Percentiles rank a stretch among this genome's conserved stretches.
Evolutionary conservation across 2,329 filamentous ascomycete genomes (phyloP).

Genomic region (Fusarium sp.): DNA sequence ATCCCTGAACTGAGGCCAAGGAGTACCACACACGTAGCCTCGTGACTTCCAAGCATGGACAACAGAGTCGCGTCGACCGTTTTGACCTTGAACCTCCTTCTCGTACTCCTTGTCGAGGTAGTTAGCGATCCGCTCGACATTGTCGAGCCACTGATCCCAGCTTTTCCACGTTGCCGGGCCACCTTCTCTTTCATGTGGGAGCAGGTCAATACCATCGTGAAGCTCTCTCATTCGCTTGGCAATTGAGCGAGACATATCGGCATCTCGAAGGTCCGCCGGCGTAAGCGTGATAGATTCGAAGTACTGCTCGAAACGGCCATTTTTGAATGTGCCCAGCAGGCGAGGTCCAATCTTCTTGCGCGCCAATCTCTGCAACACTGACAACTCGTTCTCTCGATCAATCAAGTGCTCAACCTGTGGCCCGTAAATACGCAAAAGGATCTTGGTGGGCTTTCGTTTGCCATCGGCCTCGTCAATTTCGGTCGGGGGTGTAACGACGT

Average conservation of each 20-base stretch:
- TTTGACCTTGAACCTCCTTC: conserved; percentile 49
- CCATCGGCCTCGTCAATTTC: conserved; percentile 61
- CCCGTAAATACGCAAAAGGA: conserved; percentile 92
- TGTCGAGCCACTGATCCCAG: conserved; percentile 91
- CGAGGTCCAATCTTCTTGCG: conserved; percentile 94
- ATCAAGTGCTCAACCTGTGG: conserved; percentile 96
- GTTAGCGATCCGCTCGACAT: conserved; percentile 71
- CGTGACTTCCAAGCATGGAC: conserved; percentile 71
- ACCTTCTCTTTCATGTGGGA: conserved; percentile 79
- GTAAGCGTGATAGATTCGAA: conserved; percentile 88
- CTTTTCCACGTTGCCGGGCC: conserved; percentile 91
- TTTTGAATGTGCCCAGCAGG: conserved; percentile 90
- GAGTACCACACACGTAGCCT: conserved; percentile 84
- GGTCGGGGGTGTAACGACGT: conserved; percentile 87
- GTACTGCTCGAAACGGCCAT: conserved; percentile 96
- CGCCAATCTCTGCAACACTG: conserved; percentile 85
- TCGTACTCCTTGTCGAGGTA: conserved; percentile 71
- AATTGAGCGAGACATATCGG: conserved; percentile 90
- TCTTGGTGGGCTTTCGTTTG: conserved; percentile 69
- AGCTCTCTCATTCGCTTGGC: conserved; percentile 98
- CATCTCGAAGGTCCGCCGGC: conserved; percentile 78
- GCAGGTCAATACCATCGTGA: conserved; percentile 90
- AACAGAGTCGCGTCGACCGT: conserved; percentile 43
- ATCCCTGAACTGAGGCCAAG: conserved; percentile 82
- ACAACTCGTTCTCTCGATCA: conserved; percentile 89